Base-by-base conservation (phyloP, 1,139 yeast genomes). In the Wickerhamiella infanticola region DNA sequence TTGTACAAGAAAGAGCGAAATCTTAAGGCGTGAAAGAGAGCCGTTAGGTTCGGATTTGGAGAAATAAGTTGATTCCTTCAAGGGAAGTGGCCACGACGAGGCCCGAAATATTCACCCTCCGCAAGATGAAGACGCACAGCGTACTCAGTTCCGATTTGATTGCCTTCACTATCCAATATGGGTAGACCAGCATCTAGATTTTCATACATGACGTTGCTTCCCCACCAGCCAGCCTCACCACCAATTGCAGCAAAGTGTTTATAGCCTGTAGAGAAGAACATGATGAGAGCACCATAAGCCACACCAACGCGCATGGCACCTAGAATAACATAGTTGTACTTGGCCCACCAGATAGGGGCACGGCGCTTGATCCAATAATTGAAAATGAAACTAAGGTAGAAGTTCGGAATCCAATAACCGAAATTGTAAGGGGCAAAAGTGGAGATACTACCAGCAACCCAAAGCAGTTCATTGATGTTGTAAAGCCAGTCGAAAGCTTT, bases 291-390 rank as follows among this genome's bases (percentile, higher is more conserved):
- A n/a, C 47, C 45, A 29, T 42, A 69, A 1, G 81, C 82, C 35
- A 75, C 71, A 24, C 81, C 82, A 4, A 81, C 76, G 8, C 70
- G 65, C 41, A 78, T 59, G 3, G 75, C 81, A 51, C 74, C 68
- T 18, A 77, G 67, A 37, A 78, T 62, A 8, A 79, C 70, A 57
- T 78, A 79, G 55, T 74, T 77, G 61, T 77, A 79, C 59, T 73
- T 75, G 50, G 73, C 77, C 79, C 81, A 77, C 79, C 81, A 74
- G 26, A 67, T 61, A 24, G 66, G 53, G 55, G 70, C 74, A 50
- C 73, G 66, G 52, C 63, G 67, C 53, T 69, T 73, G 53, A 76
- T 62, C 57, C 66, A 63, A 55, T 68, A 67, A 75, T 75, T 77
- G 63, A 78, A 78, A 31, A 65, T 53, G 48, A 63, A 68, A 9